Conservation (phyloP, 140 eudicot species). For the Bidens hawaiensis region DNA sequence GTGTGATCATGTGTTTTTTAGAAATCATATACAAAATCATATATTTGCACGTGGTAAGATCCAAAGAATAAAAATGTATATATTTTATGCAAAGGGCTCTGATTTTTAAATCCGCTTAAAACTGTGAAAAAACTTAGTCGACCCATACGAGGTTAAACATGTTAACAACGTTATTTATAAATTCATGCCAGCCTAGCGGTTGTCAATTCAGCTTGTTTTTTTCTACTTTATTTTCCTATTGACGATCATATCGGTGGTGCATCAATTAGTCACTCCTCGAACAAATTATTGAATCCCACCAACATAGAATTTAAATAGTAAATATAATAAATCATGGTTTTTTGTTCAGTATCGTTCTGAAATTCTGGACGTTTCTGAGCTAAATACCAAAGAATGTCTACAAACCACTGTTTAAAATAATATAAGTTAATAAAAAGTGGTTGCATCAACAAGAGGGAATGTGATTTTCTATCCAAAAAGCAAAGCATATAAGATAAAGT, state of each 20-base stretch:
- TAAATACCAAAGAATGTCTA: conserved; percentile 35
- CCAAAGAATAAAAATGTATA: no score
- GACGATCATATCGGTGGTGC: conserved; percentile 15
- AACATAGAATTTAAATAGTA: neutral
- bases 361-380: conserved; percentile 31
- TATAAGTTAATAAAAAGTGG: conserved; percentile 16
- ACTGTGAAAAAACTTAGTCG: no score
- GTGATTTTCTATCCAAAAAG: conserved; percentile 37
- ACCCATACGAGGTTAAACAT: no score
- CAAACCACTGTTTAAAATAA: conserved; percentile 21
- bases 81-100: no score
- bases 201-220: conserved; percentile 20
- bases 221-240: conserved; percentile 26
- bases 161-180: no score
- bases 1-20: no score
- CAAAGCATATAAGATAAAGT: conserved; percentile 32
- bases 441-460: conserved; percentile 40
- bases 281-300: conserved; percentile 30
- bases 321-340: conserved; percentile 8
- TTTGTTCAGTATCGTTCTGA: conserved; percentile 18
- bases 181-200: conserved; percentile 31
- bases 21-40: no score
- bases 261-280: conserved; percentile 11
- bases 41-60: no score
- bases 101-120: no score